Base-by-base conservation (phyloP, 2,329 filamentous ascomycete genomes). In the Ophiosphaerella narmari region DNA sequence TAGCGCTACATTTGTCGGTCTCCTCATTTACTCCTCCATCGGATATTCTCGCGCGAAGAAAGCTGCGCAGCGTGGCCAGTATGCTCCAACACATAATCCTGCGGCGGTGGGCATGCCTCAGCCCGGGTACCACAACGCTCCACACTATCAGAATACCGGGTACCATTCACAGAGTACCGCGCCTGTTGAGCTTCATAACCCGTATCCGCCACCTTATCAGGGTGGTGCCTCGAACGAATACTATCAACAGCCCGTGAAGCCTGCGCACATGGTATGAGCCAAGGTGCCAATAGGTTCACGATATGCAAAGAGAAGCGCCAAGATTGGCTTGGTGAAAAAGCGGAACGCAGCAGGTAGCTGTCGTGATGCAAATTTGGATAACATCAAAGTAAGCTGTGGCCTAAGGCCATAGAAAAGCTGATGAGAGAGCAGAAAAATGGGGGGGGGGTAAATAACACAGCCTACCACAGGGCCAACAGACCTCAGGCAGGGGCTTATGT, bases 1-100 rank as follows among this genome's bases (percentile, higher is more conserved):
- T 37, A 76, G 73, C 45, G 52, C 70, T 11, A 58, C 68, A 6
- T 72, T 72, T 54, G 36, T 76, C 41, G 66, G 61, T 36, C 68
- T 75, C 50, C 67, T 77, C 54, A 63, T 75, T 47, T 77, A 78
- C 62, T 69, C 70, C 21, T 60, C 63, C 36, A 59, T 75, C 50
- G 56, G 50, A 26, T 68, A 72, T 53, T 66, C 69, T 48, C 67
- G 72, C 43, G 56, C 64, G 46, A 73, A 74, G 45, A 72, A 69
- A 52, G 64, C 65, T 18, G 60, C 57, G 7, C 67, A 66, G 46
- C 64, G 59, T 35, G 71, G 69, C 44, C 44, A 66, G 24, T 75
- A 74, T 50, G 61, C 57, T 11, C 64, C 65, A 26, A 62, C 71
- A 3, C 61, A 63, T 41, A 70, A 71, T 41, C 66, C 69, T n/a